Conservation (phyloP, 805 yeast species). For the Kazachstania kunashirensis region DNA sequence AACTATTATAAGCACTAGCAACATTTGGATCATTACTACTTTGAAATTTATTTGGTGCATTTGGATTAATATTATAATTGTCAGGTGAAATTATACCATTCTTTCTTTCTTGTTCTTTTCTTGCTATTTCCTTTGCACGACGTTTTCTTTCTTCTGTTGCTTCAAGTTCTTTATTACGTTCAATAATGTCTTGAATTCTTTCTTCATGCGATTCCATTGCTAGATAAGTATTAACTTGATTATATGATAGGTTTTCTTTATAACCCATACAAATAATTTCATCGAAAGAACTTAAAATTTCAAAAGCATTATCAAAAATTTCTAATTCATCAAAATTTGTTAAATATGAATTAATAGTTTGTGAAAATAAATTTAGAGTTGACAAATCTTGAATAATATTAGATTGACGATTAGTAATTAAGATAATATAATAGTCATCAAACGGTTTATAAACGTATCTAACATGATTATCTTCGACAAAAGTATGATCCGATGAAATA, state of each 20-base stretch:
- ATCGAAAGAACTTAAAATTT: conserved; percentile 83
- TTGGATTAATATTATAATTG: conserved; percentile 9
- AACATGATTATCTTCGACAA: conserved; percentile 84
- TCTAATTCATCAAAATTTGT: conserved; percentile 72
- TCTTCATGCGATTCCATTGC: conserved; percentile 99
- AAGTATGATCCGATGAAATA: conserved; percentile 72
- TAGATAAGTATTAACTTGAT: conserved; percentile 80
- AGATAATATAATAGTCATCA: conserved; percentile 83
- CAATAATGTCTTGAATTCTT: conserved; percentile 95
- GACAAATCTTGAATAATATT: conserved; percentile 92
- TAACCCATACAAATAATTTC: conserved; percentile 86
- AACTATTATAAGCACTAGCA: conserved; percentile 32
- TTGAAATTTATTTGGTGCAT: conserved; percentile 12
- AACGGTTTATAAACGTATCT: conserved; percentile 94
- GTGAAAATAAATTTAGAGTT: conserved; percentile 77
- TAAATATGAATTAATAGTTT: conserved; percentile 66
- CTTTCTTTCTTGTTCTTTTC: conserved; percentile 46
- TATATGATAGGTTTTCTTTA: conserved; percentile 71
- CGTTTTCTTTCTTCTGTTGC: conserved; percentile 96
- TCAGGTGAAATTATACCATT: conserved; percentile 28
- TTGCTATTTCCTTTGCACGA: conserved; percentile 82
- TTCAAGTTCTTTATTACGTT: conserved; percentile 90
- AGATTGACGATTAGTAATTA: conserved; percentile 83
- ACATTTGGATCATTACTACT: conserved; percentile 27
- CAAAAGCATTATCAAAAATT: conserved; percentile 76